phyloP scores from a whole-genome alignment of 179 eudicot genomes.

The Drosera spatulata region DNA sequence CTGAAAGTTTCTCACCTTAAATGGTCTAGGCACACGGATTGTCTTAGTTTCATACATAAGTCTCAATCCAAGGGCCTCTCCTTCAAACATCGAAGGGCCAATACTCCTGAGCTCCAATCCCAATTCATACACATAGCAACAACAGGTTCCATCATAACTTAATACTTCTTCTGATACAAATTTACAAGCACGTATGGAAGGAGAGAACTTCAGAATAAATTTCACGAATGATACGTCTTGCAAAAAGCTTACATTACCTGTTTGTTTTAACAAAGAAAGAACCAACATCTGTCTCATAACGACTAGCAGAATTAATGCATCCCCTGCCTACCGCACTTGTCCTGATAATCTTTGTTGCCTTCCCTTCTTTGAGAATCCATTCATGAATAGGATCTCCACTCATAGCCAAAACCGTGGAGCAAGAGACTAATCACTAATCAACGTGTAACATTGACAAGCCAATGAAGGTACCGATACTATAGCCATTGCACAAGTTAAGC shows the following conservation, averaged over 20 bases:
- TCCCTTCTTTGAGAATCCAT: slow-evolving; percentile 85
- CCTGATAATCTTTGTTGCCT: slow-evolving; percentile 60
- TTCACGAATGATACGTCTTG: too few relatives aligned
- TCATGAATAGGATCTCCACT: slow-evolving; percentile 78
- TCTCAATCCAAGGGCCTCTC: slow-evolving; percentile 83
- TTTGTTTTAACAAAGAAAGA: slow-evolving; percentile 89
- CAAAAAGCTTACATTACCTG: slow-evolving; percentile 27
- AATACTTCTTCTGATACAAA: too few relatives aligned
- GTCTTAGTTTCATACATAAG: slow-evolving; percentile 78
- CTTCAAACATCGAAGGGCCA: slow-evolving; percentile 90
- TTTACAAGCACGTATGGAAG: too few relatives aligned
- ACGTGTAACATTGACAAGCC: too few relatives aligned
- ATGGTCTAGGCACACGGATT: slow-evolving; percentile 85
- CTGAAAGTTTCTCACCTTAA: slow-evolving; percentile 37
- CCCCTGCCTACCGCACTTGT: slow-evolving; percentile 86
- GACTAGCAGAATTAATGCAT: slow-evolving; percentile 78
- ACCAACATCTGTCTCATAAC: slow-evolving; percentile 83
- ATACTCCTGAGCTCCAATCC: slow-evolving; percentile 39
- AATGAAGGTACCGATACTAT: too few relatives aligned
- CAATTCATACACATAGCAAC: too few relatives aligned
- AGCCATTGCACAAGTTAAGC: too few relatives aligned
- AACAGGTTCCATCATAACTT: too few relatives aligned
- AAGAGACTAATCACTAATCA: too few relatives aligned
- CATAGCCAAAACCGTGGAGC: slow-evolving; percentile 46
- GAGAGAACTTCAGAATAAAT: too few relatives aligned